phyloP scores from a whole-genome alignment of 2,329 filamentous ascomycete species.

The Apiospora phragmitis region DNA sequence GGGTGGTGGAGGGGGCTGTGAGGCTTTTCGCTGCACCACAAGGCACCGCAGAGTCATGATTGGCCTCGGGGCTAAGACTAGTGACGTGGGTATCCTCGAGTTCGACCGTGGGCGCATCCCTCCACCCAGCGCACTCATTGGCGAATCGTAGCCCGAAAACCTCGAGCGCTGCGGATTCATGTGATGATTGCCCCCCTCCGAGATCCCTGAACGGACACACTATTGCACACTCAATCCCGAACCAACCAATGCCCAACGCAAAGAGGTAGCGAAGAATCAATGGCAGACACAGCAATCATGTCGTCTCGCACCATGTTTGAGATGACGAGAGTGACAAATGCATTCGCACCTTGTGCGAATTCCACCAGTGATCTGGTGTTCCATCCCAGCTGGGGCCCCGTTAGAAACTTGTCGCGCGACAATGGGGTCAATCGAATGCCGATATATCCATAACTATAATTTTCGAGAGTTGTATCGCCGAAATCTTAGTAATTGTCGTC shows the following conservation, averaged over 20 bases:
- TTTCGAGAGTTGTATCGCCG: neutral
- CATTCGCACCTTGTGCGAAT: neutral
- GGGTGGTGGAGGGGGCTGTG: conserved; percentile 2
- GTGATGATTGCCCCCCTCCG: neutral
- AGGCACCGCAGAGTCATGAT: neutral
- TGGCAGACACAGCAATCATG: neutral
- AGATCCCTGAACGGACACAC: neutral
- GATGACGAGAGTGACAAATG: neutral
- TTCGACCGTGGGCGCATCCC: neutral
- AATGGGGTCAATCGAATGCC: conserved; percentile 1
- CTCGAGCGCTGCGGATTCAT: neutral
- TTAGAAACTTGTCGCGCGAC: neutral
- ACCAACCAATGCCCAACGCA: neutral
- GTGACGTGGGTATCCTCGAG: neutral
- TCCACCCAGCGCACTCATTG: neutral
- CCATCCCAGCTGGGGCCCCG: conserved; percentile 6
- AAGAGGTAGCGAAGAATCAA: neutral
- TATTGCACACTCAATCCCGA: neutral
- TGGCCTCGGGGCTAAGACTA: neutral
- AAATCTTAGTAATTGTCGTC: conserved; percentile 1
- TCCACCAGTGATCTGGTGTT: neutral
- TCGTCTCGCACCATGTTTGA: conserved; percentile 1
- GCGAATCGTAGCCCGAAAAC: neutral
- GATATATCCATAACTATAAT: conserved; percentile 6
- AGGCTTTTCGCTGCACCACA: neutral